A percentile compares a stretch with the other conserved stretches of the same genome.
phyloP scores from a whole-genome alignment of 2,329 filamentous ascomycete genomes.

The Colletotrichum sp. region DNA sequence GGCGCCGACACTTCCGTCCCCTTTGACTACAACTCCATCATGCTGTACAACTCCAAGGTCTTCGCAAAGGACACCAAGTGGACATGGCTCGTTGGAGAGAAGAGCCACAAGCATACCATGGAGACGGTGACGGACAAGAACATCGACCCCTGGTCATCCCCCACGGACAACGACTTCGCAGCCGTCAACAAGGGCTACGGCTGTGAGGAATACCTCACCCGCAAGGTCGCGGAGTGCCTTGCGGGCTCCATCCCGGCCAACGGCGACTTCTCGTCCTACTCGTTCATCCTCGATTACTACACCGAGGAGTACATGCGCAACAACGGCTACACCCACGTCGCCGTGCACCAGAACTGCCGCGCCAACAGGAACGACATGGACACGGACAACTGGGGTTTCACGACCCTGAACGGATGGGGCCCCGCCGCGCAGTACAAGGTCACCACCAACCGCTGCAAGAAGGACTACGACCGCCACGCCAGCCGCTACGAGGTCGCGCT shows the following conservation, averaged over 20 bases:
- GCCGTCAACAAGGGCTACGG: constrained; percentile 1
- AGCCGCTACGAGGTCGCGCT: constrained; percentile 9
- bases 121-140: not conserved
- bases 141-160: not conserved
- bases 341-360: not conserved
- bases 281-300: not conserved
- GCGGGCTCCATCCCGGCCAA: not conserved
- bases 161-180: not conserved
- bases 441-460: not conserved
- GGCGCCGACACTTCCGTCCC: not conserved
- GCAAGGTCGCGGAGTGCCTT: not conserved
- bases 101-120: not conserved
- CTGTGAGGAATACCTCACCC: not conserved
- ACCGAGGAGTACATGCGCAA: not conserved
- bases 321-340: not conserved
- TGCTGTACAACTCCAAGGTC: not conserved
- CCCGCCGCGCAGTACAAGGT: not conserved
- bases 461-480: not conserved
- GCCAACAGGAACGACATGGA: not conserved
- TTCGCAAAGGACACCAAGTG: not conserved
- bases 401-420: not conserved
- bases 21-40: constrained; percentile 12
- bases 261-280: not conserved
- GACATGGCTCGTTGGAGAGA: not conserved
- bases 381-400: constrained; percentile 6